Base-by-base conservation (phyloP, 2,329 filamentous ascomycete genomes). In the Colletotrichum tamarilloi region DNA sequence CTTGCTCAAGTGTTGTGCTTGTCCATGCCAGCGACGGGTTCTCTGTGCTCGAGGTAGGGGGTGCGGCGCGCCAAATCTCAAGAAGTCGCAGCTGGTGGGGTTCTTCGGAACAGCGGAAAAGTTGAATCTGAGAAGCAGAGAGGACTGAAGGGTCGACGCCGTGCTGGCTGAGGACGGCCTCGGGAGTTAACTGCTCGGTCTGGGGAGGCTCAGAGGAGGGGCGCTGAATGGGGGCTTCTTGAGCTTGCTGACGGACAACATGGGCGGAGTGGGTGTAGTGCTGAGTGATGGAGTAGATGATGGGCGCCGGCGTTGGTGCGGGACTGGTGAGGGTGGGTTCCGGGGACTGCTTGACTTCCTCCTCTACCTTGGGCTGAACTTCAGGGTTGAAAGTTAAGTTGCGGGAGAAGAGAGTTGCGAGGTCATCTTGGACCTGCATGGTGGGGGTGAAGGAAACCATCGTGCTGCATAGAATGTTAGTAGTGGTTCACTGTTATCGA, bases 201-300 rank as follows among this genome's bases (percentile, higher is more conserved):
- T 85, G 84, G 42, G 84, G 84, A 6, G 87, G 87, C 75, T 88
- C 87, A 16, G 87, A 91, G 26, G 86, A 87, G 24, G 84, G 86
- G 63, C 86, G 83, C 72, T 84, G 83, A 26, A 63, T 32, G 2
- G 62, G 46, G 1, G 81, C 78, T 32, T 85, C 82, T 35, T 77
- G 75, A 80, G 77, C 73, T 69, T 77, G 74, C 24, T 86, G 85
- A 24, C 83, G 82, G 60, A 80, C 86, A 74, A 92, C 80, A 80
- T 97, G 94, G 57, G 92, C 86, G 9, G 94, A 95, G 80, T 95
- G 94, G 76, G 93, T 92, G 82, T 97, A 97, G 82, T 97, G 95
- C 79, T 94, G 92, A 11, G 94, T 93, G 77, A 94, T 90, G 72
- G 89, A 92, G 84, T 97, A 97, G 75, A 89, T 86, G 75, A 94